phyloP scores from a whole-genome alignment of 2,329 filamentous ascomycete genomes.

The Paraconiothyrium brasiliense region DNA sequence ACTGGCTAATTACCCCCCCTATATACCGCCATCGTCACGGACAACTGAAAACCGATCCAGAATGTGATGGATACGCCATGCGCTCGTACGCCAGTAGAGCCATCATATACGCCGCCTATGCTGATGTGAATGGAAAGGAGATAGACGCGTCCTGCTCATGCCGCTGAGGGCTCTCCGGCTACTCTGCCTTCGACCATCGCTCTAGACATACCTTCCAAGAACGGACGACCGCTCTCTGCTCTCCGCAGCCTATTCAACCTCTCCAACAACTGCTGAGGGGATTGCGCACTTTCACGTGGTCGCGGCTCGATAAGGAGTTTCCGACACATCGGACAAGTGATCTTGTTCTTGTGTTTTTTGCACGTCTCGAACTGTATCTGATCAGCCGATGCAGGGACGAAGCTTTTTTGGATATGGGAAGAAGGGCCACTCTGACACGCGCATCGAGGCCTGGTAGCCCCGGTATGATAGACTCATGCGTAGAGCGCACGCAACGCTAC shows the following conservation, averaged over 20 bases:
- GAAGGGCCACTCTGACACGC: no score
- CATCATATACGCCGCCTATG: not conserved
- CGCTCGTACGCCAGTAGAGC: constrained; percentile 1
- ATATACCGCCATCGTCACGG: not conserved
- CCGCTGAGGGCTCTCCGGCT: constrained; percentile 17
- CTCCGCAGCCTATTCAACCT: not conserved
- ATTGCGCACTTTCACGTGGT: constrained; percentile 2
- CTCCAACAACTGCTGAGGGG: constrained; percentile 2
- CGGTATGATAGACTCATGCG: no score
- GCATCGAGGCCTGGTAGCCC: no score
- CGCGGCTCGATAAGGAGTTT: constrained; percentile 40
- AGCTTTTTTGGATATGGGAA: no score
- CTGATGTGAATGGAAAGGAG: not conserved
- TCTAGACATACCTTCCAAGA: not conserved
- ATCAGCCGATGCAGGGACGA: not conserved
- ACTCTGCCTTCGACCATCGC: constrained; percentile 24
- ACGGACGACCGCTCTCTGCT: constrained; percentile 5
- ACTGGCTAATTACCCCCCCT: not conserved
- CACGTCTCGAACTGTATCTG: constrained; percentile 43
- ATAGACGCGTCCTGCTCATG: not conserved
- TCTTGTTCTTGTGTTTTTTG: constrained; percentile 47
- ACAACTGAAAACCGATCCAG: not conserved
- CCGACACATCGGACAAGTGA: constrained; percentile 51
- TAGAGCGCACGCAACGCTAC: no score
- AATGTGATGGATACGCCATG: not conserved